phyloP scores from a whole-genome alignment of 805 yeast genomes.

The Metschnikowia colocasiae region DNA sequence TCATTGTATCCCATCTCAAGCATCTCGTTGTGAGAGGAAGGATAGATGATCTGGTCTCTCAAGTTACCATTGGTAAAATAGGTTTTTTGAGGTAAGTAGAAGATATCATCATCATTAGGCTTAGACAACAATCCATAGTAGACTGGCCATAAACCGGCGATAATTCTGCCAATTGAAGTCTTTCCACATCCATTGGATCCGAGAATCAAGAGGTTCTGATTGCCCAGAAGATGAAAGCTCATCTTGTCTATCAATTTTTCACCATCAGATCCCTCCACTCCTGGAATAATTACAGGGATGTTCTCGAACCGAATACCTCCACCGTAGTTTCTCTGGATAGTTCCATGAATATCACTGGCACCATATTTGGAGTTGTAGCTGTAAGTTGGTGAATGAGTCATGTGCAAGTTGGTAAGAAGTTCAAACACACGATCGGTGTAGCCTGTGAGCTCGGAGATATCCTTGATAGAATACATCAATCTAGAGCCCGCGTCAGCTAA shows the following conservation, averaged over 20 bases:
- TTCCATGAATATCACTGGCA: slow-evolving; percentile 63
- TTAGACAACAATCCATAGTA: slow-evolving; percentile 79
- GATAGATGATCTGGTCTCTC: slow-evolving; percentile 89
- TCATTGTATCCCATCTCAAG: slow-evolving; percentile 68
- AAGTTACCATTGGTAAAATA: slow-evolving; percentile 80
- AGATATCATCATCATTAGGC: slow-evolving; percentile 65
- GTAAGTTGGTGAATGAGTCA: slow-evolving; percentile 66
- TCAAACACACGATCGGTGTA: slow-evolving; percentile 83
- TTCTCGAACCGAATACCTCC: slow-evolving; percentile 78
- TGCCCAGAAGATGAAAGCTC: slow-evolving; percentile 53
- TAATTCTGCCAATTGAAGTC: slow-evolving; percentile 75
- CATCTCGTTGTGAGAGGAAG: slow-evolving; percentile 75
- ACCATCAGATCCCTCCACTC: slow-evolving; percentile 56
- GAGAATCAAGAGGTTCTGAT: slow-evolving; percentile 70
- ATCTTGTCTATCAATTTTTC: slow-evolving; percentile 56
- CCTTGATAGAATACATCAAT: slow-evolving; percentile 91
- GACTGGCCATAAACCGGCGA: slow-evolving; percentile 91
- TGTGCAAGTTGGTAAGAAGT: slow-evolving; percentile 71
- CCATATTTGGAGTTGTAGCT: slow-evolving; percentile 46
- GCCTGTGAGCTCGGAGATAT: slow-evolving; percentile 85
- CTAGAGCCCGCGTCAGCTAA: slow-evolving; percentile 94
- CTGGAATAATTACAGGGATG: slow-evolving; percentile 78
- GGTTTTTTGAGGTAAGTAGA: slow-evolving; percentile 81
- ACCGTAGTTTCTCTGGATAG: slow-evolving; percentile 68
- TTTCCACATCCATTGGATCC: slow-evolving; percentile 92